A percentile compares a stretch with the other conserved stretches of the same genome.
Evolutionary conservation across 1,139 yeast species (phyloP).

Genomic region (Pichia sp.): DNA sequence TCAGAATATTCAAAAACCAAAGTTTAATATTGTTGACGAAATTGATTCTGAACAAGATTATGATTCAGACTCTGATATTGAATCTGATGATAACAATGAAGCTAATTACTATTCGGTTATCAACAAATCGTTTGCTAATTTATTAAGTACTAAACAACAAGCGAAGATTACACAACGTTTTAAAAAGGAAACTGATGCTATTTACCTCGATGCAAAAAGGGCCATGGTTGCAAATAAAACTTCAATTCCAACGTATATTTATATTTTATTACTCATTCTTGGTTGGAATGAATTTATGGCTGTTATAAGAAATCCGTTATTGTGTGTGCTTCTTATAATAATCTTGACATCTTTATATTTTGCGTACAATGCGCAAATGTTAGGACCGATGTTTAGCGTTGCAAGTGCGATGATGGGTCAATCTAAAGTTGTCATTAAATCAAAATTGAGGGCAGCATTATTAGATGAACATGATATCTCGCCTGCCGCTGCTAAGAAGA

Average conservation of each 20-base stretch:
- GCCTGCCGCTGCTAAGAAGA: not conserved
- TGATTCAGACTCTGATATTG: not conserved
- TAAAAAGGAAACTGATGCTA: conserved; percentile 71
- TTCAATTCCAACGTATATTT: conserved; percentile 79
- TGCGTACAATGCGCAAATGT: conserved; percentile 62
- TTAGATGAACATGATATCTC: conserved; percentile 22
- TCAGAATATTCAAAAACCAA: conserved; percentile 53
- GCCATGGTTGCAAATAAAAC: conserved; percentile 64
- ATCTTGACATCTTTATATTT: conserved; percentile 57
- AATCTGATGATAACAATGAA: conserved; percentile 27
- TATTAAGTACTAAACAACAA: conserved; percentile 54
- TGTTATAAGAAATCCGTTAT: conserved; percentile 72
- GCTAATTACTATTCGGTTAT: conserved; percentile 33
- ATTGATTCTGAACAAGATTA: conserved; percentile 25
- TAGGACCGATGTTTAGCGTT: conserved; percentile 68
- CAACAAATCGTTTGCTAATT: conserved; percentile 46
- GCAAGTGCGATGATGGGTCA: conserved; percentile 53
- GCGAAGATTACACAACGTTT: conserved; percentile 53
- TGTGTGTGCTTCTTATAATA: conserved; percentile 55
- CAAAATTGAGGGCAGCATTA: conserved; percentile 47
- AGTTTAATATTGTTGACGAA: conserved; percentile 37
- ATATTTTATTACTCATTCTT: conserved; percentile 59
- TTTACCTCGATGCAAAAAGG: conserved; percentile 78
- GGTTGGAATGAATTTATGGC: conserved; percentile 98
- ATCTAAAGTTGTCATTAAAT: conserved; percentile 49